Evolutionary conservation across 1,139 yeast genomes (phyloP).

Genomic region (Pichia sp.): DNA sequence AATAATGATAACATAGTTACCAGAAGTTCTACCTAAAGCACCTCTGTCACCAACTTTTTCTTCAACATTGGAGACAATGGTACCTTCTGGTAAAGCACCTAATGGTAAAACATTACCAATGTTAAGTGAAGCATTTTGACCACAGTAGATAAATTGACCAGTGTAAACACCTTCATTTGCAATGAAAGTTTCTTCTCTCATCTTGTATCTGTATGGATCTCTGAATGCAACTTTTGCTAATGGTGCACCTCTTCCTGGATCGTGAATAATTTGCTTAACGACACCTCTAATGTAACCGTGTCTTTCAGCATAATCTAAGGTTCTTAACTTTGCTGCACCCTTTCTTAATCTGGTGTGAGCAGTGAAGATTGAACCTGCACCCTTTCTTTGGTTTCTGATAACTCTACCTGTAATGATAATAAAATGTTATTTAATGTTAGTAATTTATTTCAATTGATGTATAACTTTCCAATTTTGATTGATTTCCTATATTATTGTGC

Average conservation of each 20-base stretch:
- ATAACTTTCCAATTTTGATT: background rate
- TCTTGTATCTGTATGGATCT: conserved; percentile 98
- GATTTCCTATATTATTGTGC: too few relatives aligned
- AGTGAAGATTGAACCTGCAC: conserved; percentile 99
- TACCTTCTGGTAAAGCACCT: conserved; percentile 98
- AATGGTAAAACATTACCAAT: conserved; percentile 97
- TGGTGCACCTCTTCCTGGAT: conserved; percentile 99
- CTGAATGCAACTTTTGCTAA: conserved; percentile 98
- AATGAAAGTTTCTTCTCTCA: conserved; percentile 97
- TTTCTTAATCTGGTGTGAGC: conserved; percentile 99
- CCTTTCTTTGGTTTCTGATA: conserved; percentile 99
- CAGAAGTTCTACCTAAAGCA: conserved; percentile 98
- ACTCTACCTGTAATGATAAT: conserved; percentile 75
- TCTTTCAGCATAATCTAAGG: conserved; percentile 98
- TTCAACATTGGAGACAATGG: conserved; percentile 96
- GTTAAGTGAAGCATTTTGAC: conserved; percentile 96
- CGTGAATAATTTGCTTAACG: conserved; percentile 97
- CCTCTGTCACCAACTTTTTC: conserved; percentile 99
- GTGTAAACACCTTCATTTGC: conserved; percentile 99
- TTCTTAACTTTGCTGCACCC: conserved; percentile 99
- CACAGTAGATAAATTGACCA: conserved; percentile 98
- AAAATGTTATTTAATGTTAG: conserved; percentile 17
- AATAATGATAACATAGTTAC: conserved; percentile 97
- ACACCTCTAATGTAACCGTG: conserved; percentile 99
- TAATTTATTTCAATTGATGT: conserved; percentile 3